Evolutionary conservation across 1,284 basidiomycete species (phyloP).

Genomic region (Ganoderma resinaceum): DNA sequence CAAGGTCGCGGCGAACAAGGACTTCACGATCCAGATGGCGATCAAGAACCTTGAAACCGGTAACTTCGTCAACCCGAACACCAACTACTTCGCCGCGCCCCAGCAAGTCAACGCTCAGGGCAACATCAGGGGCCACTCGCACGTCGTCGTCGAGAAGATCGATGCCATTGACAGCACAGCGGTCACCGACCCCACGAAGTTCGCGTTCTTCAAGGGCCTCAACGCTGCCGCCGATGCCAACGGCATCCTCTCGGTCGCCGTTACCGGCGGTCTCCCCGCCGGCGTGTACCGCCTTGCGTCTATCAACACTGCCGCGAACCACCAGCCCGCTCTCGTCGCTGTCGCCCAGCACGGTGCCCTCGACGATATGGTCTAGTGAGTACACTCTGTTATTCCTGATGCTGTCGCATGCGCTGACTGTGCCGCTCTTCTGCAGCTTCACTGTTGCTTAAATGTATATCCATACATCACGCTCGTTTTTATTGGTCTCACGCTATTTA

Average conservation of each 20-base stretch:
- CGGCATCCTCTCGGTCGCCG: conserved; percentile 59
- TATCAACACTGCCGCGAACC: conserved; percentile 61
- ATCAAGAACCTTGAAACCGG: conserved; percentile 56
- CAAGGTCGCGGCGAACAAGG: conserved; percentile 47
- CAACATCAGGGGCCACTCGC: conserved; percentile 60
- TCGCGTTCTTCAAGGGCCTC: conserved; percentile 77
- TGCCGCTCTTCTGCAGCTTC: conserved; percentile 18
- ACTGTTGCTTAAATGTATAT: conserved; percentile 56
- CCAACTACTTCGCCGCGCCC: conserved; percentile 64
- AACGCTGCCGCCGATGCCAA: conserved; percentile 48
- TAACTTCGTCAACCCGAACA: conserved; percentile 58
- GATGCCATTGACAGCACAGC: conserved; percentile 56
- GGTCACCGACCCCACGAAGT: conserved; percentile 62
- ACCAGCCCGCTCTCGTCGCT: conserved; percentile 62
- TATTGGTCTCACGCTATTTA: conserved; percentile 24
- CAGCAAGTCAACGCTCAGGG: conserved; percentile 62
- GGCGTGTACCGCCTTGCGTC: conserved; percentile 64
- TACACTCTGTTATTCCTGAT: not conserved
- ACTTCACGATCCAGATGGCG: conserved; percentile 58
- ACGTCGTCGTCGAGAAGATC: conserved; percentile 69
- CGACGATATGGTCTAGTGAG: conserved; percentile 60
- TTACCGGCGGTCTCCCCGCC: conserved; percentile 62
- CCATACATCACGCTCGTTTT: conserved; percentile 4
- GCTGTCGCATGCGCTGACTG: not conserved
- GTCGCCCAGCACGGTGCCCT: conserved; percentile 41